phyloP scores from a whole-genome alignment of 2,329 filamentous ascomycete species.

The Apiospora sp. region DNA sequence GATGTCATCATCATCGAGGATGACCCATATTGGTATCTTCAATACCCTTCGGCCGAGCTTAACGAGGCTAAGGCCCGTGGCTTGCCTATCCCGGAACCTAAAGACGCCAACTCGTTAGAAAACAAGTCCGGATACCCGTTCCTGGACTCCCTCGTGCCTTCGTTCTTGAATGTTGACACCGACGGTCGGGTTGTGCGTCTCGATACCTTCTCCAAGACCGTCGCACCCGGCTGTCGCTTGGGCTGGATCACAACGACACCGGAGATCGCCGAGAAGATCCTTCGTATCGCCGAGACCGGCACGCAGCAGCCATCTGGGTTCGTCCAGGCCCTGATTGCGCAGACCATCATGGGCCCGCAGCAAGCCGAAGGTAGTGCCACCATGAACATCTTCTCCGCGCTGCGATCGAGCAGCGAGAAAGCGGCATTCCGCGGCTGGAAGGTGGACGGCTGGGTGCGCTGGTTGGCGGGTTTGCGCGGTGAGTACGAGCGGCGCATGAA shows the following conservation, averaged over 20 bases:
- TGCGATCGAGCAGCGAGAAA: slow-evolving; percentile 56
- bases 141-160: slow-evolving; percentile 83
- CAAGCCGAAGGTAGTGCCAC: slow-evolving; percentile 50
- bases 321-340: slow-evolving; percentile 82
- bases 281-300: slow-evolving; percentile 76
- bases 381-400: slow-evolving; percentile 50
- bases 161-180: slow-evolving; percentile 80
- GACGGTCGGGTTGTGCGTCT: slow-evolving; percentile 89
- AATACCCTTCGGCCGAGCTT: slow-evolving; percentile 76
- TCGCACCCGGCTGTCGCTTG: slow-evolving; percentile 87
- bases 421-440: slow-evolving; percentile 71
- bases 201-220: slow-evolving; percentile 93
- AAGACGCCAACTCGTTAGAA: slow-evolving; percentile 38
- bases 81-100: slow-evolving; percentile 43
- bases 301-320: slow-evolving; percentile 91
- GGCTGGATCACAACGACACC: slow-evolving; percentile 93
- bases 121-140: slow-evolving; percentile 73
- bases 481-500: slow-evolving; percentile 88
- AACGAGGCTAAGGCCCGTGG: slow-evolving; percentile 59
- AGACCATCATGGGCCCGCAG: slow-evolving; percentile 77
- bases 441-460: slow-evolving; percentile 86
- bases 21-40: slow-evolving; percentile 95
- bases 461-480: slow-evolving; percentile 85
- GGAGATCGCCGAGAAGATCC: slow-evolving; percentile 75
- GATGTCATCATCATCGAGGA: slow-evolving; percentile 94